phyloP scores from a whole-genome alignment of 129 eudicot species.

The Centella asiatica region DNA sequence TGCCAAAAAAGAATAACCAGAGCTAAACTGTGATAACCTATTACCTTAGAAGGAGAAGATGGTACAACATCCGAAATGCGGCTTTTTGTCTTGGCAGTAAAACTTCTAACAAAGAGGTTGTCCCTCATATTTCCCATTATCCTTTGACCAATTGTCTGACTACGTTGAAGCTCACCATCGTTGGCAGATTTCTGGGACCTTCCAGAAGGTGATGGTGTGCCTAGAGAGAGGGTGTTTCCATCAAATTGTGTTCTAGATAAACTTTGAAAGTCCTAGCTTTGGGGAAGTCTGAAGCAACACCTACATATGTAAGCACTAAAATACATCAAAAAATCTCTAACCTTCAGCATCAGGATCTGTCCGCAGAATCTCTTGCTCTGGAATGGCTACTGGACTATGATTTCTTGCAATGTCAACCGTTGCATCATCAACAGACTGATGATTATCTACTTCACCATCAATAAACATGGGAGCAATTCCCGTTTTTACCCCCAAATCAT shows the following conservation, averaged over 20 bases:
- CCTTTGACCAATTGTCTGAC: slow-evolving; percentile 82
- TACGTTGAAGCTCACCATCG: slow-evolving; percentile 51
- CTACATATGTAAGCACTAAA: background rate
- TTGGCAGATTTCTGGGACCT: slow-evolving; percentile 43
- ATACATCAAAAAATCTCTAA: slow-evolving; percentile 15
- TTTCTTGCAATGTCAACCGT: slow-evolving; percentile 16
- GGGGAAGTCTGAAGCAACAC: background rate
- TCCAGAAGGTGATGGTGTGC: slow-evolving; percentile 62
- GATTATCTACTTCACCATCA: slow-evolving; percentile 30
- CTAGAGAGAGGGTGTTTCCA: slow-evolving; percentile 25
- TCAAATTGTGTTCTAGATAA: slow-evolving; percentile 8
- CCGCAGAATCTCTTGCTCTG: slow-evolving; percentile 38
- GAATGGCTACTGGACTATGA: slow-evolving; percentile 11
- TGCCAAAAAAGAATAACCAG: background rate
- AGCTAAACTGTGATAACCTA: slow-evolving; percentile 1
- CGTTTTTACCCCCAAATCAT: slow-evolving; percentile 30
- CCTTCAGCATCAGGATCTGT: slow-evolving; percentile 61
- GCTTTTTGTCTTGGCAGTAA: slow-evolving; percentile 58
- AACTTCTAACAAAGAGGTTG: slow-evolving; percentile 64
- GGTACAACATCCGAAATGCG: slow-evolving; percentile 43
- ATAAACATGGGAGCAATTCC: slow-evolving; percentile 26
- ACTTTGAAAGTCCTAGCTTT: background rate
- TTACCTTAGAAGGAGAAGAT: slow-evolving; percentile 82
- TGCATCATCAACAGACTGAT: slow-evolving; percentile 7
- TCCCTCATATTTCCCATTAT: slow-evolving; percentile 97